Evolutionary conservation across 345 rosid species (phyloP), one percentile per base, ranked within the genome.

Genomic region (Pistacia vera): DNA sequence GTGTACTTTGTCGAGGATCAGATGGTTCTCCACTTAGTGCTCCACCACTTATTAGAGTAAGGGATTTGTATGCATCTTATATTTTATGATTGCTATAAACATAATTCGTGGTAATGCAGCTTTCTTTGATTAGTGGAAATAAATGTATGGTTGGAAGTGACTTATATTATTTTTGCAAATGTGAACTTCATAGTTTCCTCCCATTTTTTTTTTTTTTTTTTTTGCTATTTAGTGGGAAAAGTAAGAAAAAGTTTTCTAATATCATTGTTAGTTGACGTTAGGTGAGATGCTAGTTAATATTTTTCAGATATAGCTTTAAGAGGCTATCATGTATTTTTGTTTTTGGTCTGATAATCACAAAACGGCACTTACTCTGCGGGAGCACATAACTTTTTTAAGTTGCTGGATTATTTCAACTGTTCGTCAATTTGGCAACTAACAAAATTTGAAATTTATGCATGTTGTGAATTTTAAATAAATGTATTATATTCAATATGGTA

Each of bases 11-110:
- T 81, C 96, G 98, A 80, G 96, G 90, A 81, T 82, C 86, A 25
- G 96, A 93, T 88, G 99, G 99, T 77, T 89, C 96, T 78, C 91
- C 97, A 55, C 92, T 95, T 72, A 78, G 49, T 83, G 92, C 92
- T 81, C 99, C 98, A 3, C 98, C 93, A 30, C 77, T 93, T 66
- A 83, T 92, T 72, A 88, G 93, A 87, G 99, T 93, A 73, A 55
- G 88, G 77, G 64, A 68, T 73, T 67, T 56, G 38, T 74, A 36
- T 74, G 77, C 63, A 49, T 76, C 51, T 48, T 36, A 52, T 41
- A 33, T 55, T 14, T n/a, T 74, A 36, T 20, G 14, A 38, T 11
- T 25, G 28, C 54, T 9, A 14, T 49, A 38, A 38, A 44, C 16
- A 2, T 16, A 70, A 14, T 55, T 48, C 64, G 68, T 25, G 36